Base-by-base conservation (phyloP, 106 monocot species). In the Posidonia australis region DNA sequence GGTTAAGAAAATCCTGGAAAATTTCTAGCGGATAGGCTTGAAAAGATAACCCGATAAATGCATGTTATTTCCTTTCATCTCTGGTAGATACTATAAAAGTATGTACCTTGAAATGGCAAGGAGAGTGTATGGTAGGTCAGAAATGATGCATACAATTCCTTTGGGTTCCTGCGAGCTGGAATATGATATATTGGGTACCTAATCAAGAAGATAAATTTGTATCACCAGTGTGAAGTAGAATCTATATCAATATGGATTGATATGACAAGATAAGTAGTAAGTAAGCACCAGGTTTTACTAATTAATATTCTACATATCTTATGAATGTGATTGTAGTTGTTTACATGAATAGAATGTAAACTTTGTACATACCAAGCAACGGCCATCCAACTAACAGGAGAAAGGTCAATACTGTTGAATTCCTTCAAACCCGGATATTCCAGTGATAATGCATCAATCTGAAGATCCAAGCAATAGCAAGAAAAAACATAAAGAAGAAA, bases 381-480 rank as follows among this genome's bases (percentile, higher is more conserved):
- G 42, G 96, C 76, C 87, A 96, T 83, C 96, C 96, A 96, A 71
- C 96, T 96, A 47, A 82, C 84, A 60, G 96, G 96, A 17, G 87
- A 82, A 57, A 96, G 86, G 45, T 96, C 90, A 12, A 43, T 12
- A 60, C 84, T 90, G 66, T 72, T 84, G 22, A 90, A 77, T 36
- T 76, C 72, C 43, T 54, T 74, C 80, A 96, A 79, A 42, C 78
- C 81, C 5, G 90, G 90, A 68, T 75, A 81, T 23, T 32, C 63
- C 22, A 53, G 61, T 53, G 90, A 73, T 63, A 90, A 74, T 43
- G 80, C 80, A 44, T 70, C 59, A 7, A 96, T 65, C 96, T 96
- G 10, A 21, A 14, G 16, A 67, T 20, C 4, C 10, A 30, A 56
- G 18, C 14, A 65, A 69, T 0, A 66, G 20, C 12, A 60, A 60